Conservation (phyloP, 1,284 basidiomycete species). For the Moesziomyces sp. region DNA sequence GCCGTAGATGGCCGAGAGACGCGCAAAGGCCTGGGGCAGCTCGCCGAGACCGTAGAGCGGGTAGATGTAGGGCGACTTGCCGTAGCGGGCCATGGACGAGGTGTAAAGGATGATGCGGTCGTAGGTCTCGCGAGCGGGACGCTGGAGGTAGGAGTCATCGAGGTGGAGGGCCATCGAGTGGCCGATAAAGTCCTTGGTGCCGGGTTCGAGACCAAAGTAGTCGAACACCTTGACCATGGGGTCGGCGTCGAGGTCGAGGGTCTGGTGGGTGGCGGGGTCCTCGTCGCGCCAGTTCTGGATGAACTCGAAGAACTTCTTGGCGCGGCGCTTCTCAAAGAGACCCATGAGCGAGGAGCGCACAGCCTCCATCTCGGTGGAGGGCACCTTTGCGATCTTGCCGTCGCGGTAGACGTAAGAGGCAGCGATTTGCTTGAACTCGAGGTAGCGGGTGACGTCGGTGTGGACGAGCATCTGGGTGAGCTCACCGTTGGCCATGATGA, state of each 20-base stretch:
- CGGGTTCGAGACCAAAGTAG: slow-evolving; percentile 95
- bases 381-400: slow-evolving; percentile 96
- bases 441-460: slow-evolving; percentile 97
- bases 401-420: slow-evolving; percentile 98
- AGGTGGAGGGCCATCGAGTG: slow-evolving; percentile 99
- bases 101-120: slow-evolving; percentile 98
- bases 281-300: slow-evolving; percentile 94
- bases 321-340: slow-evolving; percentile 95
- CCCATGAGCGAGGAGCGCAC: slow-evolving; percentile 95
- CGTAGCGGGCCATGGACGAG: slow-evolving; percentile 97
- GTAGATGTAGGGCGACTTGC: slow-evolving; percentile 99
- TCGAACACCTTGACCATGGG: slow-evolving; percentile 76
- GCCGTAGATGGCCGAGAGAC: slow-evolving; percentile 93
- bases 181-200: slow-evolving; percentile 98
- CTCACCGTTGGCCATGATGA: slow-evolving; percentile 96
- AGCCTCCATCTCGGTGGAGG: slow-evolving; percentile 97
- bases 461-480: slow-evolving; percentile 98
- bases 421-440: slow-evolving; percentile 99
- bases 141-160: slow-evolving; percentile 94
- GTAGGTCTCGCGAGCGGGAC: slow-evolving; percentile 88
- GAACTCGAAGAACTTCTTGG: slow-evolving; percentile 99
- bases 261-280: slow-evolving; percentile 93
- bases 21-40: slow-evolving; percentile 97
- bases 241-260: slow-evolving; percentile 62
- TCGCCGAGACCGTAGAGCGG: slow-evolving; percentile 98